Evolutionary conservation across 352 stramenopile genomes (phyloP), one percentile per base, ranked within the genome.

Genomic region (Phytophthora tubulina): DNA sequence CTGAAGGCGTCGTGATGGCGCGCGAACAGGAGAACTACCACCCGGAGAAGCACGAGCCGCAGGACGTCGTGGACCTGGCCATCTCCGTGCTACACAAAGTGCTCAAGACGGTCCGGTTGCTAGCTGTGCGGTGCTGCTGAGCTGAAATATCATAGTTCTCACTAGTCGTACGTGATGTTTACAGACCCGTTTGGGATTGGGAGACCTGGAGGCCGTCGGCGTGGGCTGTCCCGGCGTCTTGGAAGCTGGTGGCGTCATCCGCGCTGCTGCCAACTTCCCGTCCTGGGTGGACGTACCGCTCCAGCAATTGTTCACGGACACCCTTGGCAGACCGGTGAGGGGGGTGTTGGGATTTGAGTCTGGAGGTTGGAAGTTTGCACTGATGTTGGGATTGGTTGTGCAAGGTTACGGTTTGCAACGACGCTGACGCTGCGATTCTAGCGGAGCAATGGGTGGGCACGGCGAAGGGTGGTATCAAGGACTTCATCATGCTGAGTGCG

Each of bases 401-500:
- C 9, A n/a, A 89, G 65, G 78, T 89, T 1, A 72, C 70, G 3
- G 36, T 96, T 33, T 90, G 82, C 65, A 96, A 96, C 31, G 89
- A 96, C 50, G 89, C 89, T 3, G 89, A 96, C 61, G 89, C 89
- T 10, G 89, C 89, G 62, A 88, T 95, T 51, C 59, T 93, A 53
- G 89, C 89, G 8, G 89, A 96, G 67, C 79, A 92, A 53, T 96
- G 87, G 89, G 82, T 95, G 31, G 89, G 89, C 55, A 84, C 74
- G 6, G 89, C 89, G 9, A 89, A 86, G 51, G 67, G 69, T 10
- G 70, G 72, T 33, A 67, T 95, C 42, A 78, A 86, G 52, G 81
- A 90, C 61, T 93, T 95, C 48, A 82, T 94, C 75, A 96, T 96
- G 89, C 67, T 96, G 13, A 95, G 89, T 96, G 85, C 56, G 79